phyloP scores from a whole-genome alignment of 2,329 filamentous ascomycete species.

The Fusarium floridanum region DNA sequence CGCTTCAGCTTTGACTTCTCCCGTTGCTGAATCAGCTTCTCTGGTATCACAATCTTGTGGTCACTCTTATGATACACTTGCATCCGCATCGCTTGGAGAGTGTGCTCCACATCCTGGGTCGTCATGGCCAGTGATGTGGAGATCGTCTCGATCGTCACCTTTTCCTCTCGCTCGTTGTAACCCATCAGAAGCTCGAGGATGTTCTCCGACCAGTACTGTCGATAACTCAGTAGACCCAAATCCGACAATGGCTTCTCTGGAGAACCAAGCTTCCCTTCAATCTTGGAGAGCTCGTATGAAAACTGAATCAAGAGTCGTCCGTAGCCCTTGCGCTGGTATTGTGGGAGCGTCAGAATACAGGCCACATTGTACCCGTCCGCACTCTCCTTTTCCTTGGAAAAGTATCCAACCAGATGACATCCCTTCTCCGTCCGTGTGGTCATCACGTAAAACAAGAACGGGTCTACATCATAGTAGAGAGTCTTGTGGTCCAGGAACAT shows the following conservation, averaged over 20 bases:
- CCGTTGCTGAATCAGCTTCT: conserved; percentile 81
- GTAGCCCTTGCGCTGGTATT: conserved; percentile 95
- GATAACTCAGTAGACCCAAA: conserved; percentile 91
- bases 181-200: conserved; percentile 89
- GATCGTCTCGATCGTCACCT: conserved; percentile 87
- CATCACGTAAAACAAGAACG: conserved; percentile 99
- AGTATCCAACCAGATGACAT: conserved; percentile 98
- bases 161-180: conserved; percentile 74
- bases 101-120: conserved; percentile 96
- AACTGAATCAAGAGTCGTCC: conserved; percentile 95
- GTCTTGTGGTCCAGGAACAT: conserved; percentile 99
- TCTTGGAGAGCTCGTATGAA: conserved; percentile 95
- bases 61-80: conserved; percentile 95
- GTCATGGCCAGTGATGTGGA: conserved; percentile 90
- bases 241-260: conserved; percentile 97
- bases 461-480: conserved; percentile 99
- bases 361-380: conserved; percentile 98
- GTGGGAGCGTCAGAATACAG: conserved; percentile 95
- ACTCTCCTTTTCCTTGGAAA: conserved; percentile 98
- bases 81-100: conserved; percentile 93
- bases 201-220: conserved; percentile 97
- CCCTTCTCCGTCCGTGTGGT: conserved; percentile 88
- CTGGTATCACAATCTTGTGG: conserved; percentile 94
- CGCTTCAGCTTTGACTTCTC: conserved; percentile 86
- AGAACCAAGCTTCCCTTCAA: conserved; percentile 93